These are phyloP conservation scores for Ensete ventricosum DNA, from an alignment of 176 grass and related monocot genomes.

Conservation along the genomic window DNA sequence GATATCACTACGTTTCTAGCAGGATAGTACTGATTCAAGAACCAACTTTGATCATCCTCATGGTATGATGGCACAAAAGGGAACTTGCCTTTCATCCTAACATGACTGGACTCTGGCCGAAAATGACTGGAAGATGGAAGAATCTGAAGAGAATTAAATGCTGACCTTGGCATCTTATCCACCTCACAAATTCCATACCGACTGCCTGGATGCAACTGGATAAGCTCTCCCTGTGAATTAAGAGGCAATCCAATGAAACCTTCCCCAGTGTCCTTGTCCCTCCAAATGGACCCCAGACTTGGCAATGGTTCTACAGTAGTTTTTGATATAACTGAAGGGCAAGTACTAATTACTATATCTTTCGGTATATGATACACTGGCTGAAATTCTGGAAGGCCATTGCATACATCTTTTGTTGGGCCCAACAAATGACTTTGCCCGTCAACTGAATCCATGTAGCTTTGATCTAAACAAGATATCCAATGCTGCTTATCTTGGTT, in stretches of 20 bases:
- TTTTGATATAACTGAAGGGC: constrained; percentile 56
- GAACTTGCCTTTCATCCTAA: constrained; percentile 34
- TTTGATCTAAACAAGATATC: constrained; percentile 15
- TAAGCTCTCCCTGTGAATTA: constrained; percentile 81
- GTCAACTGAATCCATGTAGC: background rate
- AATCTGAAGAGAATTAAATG: constrained; percentile 24
- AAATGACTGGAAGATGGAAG: constrained; percentile 27
- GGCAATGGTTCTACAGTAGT: constrained; percentile 29
- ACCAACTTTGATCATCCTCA: constrained; percentile 36
- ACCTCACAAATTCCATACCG: constrained; percentile 26
- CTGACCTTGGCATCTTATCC: constrained; percentile 30
- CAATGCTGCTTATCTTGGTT: constrained; percentile 10
- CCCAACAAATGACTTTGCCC: background rate
- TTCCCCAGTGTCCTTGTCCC: constrained; percentile 23
- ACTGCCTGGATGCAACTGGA: constrained; percentile 46
- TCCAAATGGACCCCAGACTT: constrained; percentile 34
- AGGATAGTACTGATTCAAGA: constrained; percentile 25
- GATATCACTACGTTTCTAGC: constrained; percentile 22
- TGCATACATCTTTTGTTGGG: background rate
- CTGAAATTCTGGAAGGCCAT: constrained; percentile 9
- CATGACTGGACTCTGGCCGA: constrained; percentile 12
- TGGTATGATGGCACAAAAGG: constrained; percentile 28
- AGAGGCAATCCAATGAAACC: constrained; percentile 66
- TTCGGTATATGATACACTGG: constrained; percentile 34
- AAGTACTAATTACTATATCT: constrained; percentile 25